Evolutionary conservation across 306 rosid species (phyloP).

Genomic region (Cyclanthera cordifolia): DNA sequence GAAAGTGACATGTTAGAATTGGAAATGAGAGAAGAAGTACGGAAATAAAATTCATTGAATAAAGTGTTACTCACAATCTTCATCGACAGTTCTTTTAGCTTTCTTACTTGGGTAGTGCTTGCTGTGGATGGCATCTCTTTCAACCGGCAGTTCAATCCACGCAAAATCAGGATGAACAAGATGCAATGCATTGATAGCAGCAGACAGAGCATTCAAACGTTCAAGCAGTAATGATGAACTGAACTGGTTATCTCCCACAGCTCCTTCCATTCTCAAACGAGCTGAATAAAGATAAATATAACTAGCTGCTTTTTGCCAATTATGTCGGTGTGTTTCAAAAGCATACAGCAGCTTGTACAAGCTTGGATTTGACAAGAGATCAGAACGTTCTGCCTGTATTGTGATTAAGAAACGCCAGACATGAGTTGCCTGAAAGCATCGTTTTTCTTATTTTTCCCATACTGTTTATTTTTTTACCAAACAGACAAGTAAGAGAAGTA

Average conservation of each 20-base stretch:
- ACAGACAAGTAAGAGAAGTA: no score
- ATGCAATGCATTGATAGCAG: constrained; percentile 71
- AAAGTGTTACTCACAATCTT: constrained; percentile 42
- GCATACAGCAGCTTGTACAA: constrained; percentile 86
- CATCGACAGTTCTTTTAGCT: constrained; percentile 47
- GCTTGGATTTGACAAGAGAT: constrained; percentile 74
- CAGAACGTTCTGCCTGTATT: constrained; percentile 80
- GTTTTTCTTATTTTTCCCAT: background rate
- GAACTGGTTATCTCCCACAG: constrained; percentile 43
- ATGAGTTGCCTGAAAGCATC: background rate
- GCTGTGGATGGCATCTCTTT: constrained; percentile 32
- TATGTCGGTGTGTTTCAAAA: constrained; percentile 77
- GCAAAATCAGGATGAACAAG: constrained; percentile 82
- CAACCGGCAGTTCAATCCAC: constrained; percentile 63
- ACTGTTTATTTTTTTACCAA: background rate
- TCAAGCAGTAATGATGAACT: constrained; percentile 57
- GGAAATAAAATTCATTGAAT: constrained; percentile 9
- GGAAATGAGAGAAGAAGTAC: constrained; percentile 9
- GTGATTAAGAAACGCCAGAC: constrained; percentile 16
- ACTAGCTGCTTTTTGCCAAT: constrained; percentile 80
- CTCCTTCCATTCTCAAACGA: constrained; percentile 61
- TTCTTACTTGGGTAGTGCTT: constrained; percentile 63
- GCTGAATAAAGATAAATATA: constrained; percentile 65
- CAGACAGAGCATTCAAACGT: constrained; percentile 70
- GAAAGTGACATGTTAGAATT: background rate